A percentile compares a stretch with the other conserved stretches of the same genome.
phyloP scores from a whole-genome alignment of 2,329 filamentous ascomycete genomes.

The Ophiostoma ips region DNA sequence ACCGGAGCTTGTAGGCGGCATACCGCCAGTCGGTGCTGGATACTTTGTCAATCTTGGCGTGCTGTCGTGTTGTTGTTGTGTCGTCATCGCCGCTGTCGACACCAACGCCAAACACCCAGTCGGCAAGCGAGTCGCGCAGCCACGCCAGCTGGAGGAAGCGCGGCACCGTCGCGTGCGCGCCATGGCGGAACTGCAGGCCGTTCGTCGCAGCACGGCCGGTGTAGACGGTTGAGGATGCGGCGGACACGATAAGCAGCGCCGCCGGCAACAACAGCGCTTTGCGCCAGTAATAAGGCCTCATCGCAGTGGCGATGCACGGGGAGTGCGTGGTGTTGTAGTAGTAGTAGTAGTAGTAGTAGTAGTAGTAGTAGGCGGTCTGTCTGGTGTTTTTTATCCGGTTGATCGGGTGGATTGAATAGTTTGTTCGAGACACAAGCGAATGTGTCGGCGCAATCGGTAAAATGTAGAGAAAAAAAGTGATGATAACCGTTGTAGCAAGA shows the following conservation, averaged over 20 bases:
- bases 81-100: background rate
- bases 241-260: background rate
- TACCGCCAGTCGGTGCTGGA: constrained; percentile 11
- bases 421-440: background rate
- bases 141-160: constrained; percentile 34
- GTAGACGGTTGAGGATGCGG: background rate
- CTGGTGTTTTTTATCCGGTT: background rate
- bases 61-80: no score
- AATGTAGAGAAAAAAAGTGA: no score
- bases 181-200: background rate
- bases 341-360: no score
- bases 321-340: no score
- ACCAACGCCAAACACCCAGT: constrained; percentile 1
- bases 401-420: background rate
- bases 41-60: background rate
- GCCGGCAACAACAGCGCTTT: background rate
- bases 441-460: no score
- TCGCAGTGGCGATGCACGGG: no score
- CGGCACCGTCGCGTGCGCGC: background rate
- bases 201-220: background rate
- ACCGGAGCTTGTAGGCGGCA: constrained; percentile 27
- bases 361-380: no score
- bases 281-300: constrained; percentile 4
- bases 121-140: constrained; percentile 27
- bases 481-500: background rate